Percentiles rank a stretch among this genome's conserved stretches.
These are phyloP conservation scores for Phylloporus sp. DNA, from an alignment of 1,284 basidiomycete species.

Conservation along the genomic window DNA sequence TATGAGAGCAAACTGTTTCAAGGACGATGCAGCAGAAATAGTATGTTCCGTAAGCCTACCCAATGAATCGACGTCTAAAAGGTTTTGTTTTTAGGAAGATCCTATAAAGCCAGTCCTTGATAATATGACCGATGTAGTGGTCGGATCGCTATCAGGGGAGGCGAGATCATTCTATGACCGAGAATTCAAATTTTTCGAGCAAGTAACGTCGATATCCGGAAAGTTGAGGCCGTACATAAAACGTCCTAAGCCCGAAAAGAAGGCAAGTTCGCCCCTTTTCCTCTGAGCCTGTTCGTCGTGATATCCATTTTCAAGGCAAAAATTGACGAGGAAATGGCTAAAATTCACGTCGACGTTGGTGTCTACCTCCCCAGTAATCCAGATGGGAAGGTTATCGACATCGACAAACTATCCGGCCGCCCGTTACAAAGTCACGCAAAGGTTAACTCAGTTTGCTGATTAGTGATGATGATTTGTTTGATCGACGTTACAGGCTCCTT, in stretches of 20 bases:
- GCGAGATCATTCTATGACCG: constrained; percentile 92
- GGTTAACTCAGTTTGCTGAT: constrained; percentile 49
- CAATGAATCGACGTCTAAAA: constrained; percentile 10
- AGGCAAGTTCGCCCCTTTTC: constrained; percentile 56
- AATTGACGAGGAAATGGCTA: constrained; percentile 99
- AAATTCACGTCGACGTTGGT: constrained; percentile 90
- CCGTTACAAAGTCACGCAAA: constrained; percentile 98
- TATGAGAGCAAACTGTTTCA: constrained; percentile 98
- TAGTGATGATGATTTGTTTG: neutral
- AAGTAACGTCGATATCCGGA: constrained; percentile 97
- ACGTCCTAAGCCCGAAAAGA: constrained; percentile 96
- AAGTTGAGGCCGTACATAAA: constrained; percentile 98
- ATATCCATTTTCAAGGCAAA: constrained; percentile 71
- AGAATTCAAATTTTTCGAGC: constrained; percentile 96
- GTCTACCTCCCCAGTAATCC: constrained; percentile 98
- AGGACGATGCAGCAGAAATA: constrained; percentile 86
- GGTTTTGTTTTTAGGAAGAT: constrained; percentile 72
- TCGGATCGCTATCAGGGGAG: constrained; percentile 88
- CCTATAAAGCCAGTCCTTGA: constrained; percentile 96
- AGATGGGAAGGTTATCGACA: constrained; percentile 94
- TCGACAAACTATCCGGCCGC: constrained; percentile 95
- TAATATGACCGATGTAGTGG: constrained; percentile 83
- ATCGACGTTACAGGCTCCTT: constrained; percentile 79
- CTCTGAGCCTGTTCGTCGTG: constrained; percentile 5
- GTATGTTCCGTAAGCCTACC: constrained; percentile 52